Percentiles rank a stretch among this genome's conserved stretches.
These are phyloP conservation scores for Penicillium coffeae DNA, from an alignment of 495 filamentous ascomycete genomes.

Conservation along the genomic window DNA sequence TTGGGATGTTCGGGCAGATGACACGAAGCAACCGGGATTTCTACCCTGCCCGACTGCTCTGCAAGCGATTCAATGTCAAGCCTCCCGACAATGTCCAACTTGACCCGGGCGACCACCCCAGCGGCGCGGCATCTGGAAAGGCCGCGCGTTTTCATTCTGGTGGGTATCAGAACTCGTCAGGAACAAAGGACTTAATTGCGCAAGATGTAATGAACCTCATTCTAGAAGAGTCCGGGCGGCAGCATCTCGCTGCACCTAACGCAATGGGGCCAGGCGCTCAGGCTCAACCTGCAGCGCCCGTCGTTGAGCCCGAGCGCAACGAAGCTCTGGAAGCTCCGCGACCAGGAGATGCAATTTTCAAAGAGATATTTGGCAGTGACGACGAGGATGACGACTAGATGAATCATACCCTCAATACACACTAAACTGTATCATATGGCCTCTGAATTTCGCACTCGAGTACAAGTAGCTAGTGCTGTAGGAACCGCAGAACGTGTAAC, in stretches of 20 bases:
- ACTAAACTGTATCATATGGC: not conserved
- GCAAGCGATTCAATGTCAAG: slow-evolving; percentile 87
- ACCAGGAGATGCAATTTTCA: slow-evolving; percentile 87
- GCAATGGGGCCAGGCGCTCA: slow-evolving; percentile 9
- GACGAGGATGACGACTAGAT: slow-evolving; percentile 74
- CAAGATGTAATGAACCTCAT: slow-evolving; percentile 40
- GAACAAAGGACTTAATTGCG: slow-evolving; percentile 36
- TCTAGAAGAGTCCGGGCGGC: slow-evolving; percentile 26
- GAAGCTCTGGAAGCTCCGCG: slow-evolving; percentile 79
- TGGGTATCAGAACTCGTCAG: slow-evolving; percentile 30
- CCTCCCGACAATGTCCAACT: slow-evolving; percentile 67
- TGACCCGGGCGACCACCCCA: slow-evolving; percentile 45
- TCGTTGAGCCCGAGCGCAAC: slow-evolving; percentile 79
- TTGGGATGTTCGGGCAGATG: slow-evolving; percentile 91
- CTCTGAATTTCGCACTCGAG: not conserved
- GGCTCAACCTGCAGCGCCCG: slow-evolving; percentile 13
- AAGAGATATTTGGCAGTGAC: slow-evolving; percentile 87
- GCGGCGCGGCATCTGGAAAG: slow-evolving; percentile 13
- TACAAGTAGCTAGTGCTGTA: no score
- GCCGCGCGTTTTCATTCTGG: slow-evolving; percentile 34
- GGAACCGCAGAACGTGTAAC: not conserved
- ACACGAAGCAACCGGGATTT: slow-evolving; percentile 71
- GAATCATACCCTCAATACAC: not conserved
- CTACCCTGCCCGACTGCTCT: slow-evolving; percentile 77
- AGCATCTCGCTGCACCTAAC: slow-evolving; percentile 11